These are phyloP conservation scores for Ogataea polymorpha DNA, from an alignment of 805 yeast species.

Conservation along the genomic window DNA sequence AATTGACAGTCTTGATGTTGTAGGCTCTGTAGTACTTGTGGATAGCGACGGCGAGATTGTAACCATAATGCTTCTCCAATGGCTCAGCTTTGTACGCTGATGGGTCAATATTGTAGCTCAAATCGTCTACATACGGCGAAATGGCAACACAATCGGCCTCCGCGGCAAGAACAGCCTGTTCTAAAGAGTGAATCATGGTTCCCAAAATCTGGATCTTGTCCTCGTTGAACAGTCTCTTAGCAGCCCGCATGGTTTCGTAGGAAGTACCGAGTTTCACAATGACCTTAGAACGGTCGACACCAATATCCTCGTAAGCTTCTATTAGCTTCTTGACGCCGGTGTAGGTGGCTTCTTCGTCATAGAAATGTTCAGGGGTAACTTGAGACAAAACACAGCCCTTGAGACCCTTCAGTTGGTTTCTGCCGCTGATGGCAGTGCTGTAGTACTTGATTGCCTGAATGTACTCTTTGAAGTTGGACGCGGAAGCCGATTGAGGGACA, in stretches of 20 bases:
- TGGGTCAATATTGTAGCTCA: slow-evolving; percentile 28
- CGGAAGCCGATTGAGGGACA: slow-evolving; percentile 16
- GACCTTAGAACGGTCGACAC: slow-evolving; percentile 30
- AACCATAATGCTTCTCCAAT: slow-evolving; percentile 32
- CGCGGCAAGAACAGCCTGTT: slow-evolving; percentile 37
- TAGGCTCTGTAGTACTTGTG: slow-evolving; percentile 35
- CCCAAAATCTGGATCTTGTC: slow-evolving; percentile 32
- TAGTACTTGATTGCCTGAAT: slow-evolving; percentile 20
- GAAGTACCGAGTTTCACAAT: slow-evolving; percentile 36
- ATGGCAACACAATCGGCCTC: slow-evolving; percentile 36
- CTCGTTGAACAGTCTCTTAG: slow-evolving; percentile 21
- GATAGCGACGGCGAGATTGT: slow-evolving; percentile 25
- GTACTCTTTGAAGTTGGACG: slow-evolving; percentile 10
- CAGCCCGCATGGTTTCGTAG: slow-evolving; percentile 36
- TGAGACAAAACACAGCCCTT: slow-evolving; percentile 29
- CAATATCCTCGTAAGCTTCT: slow-evolving; percentile 31
- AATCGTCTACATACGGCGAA: slow-evolving; percentile 35
- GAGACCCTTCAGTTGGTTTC: slow-evolving; percentile 21
- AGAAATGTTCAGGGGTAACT: slow-evolving; percentile 26
- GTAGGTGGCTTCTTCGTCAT: slow-evolving; percentile 27
- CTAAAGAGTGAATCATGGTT: slow-evolving; percentile 36
- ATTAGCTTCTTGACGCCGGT: slow-evolving; percentile 28
- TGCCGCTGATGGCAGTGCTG: slow-evolving; percentile 26
- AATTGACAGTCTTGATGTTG: slow-evolving; percentile 28
- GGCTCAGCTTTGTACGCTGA: slow-evolving; percentile 19